Evolutionary conservation across 129 eudicot species (phyloP).

Genomic region (Chrysanthemum makinoi): DNA sequence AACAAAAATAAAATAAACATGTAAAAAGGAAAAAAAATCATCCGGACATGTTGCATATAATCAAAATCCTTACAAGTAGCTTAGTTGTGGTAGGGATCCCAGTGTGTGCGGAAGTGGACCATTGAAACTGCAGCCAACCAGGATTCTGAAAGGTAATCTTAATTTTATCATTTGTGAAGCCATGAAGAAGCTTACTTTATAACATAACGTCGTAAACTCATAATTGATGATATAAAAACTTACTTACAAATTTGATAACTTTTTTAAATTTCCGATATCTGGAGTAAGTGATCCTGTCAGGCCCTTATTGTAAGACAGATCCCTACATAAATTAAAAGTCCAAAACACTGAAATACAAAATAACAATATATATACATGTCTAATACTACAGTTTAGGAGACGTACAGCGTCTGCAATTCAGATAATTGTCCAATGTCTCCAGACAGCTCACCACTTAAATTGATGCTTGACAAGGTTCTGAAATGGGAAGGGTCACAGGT

Average conservation of each 20-base stretch:
- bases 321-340: conserved; percentile 45
- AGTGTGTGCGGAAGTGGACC: conserved; percentile 72
- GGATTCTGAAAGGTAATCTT: conserved; percentile 44
- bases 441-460: conserved; percentile 50
- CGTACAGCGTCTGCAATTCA: conserved; percentile 72
- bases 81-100: conserved; percentile 63
- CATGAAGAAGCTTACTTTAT: conserved; percentile 8
- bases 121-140: conserved; percentile 79
- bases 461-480: conserved; percentile 65
- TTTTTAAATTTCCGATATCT: conserved; percentile 59
- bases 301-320: conserved; percentile 73
- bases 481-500: conserved; percentile 15
- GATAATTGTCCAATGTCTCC: conserved; percentile 64
- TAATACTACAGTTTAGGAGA: conserved; percentile 3
- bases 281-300: conserved; percentile 73
- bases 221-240: background rate
- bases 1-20: background rate
- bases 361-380: background rate
- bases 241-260: conserved; percentile 75
- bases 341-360: background rate
- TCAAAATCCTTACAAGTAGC: conserved; percentile 56
- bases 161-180: conserved; percentile 32
- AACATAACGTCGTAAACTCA: background rate
- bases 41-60: background rate
- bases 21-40: conserved; percentile 3